A percentile compares a stretch with the other conserved stretches of the same genome.
These are phyloP conservation scores for Castanea sativa DNA, from an alignment of 306 rosid species.

Conservation along the genomic window DNA sequence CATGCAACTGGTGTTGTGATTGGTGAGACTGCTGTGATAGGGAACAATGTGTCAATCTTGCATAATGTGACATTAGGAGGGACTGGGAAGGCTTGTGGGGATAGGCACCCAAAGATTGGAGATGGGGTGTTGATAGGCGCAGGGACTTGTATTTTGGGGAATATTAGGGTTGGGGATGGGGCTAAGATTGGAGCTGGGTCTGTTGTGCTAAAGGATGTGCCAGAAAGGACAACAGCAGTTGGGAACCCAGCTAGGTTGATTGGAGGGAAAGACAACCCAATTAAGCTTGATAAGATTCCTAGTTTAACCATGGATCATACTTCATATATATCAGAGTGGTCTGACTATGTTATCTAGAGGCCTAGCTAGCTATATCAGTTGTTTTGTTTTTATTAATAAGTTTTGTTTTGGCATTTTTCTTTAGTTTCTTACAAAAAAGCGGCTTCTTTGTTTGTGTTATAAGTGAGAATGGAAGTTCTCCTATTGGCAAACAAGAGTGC, in stretches of 20 bases:
- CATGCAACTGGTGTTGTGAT: slow-evolving; percentile 92
- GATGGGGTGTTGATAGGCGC: slow-evolving; percentile 93
- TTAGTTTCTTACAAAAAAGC: background rate
- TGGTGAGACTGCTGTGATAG: slow-evolving; percentile 92
- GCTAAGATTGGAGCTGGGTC: slow-evolving; percentile 93
- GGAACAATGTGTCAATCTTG: slow-evolving; percentile 80
- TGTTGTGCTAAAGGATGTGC: slow-evolving; percentile 86
- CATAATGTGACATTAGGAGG: slow-evolving; percentile 93
- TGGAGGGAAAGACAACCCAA: slow-evolving; percentile 82
- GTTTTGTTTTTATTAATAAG: background rate
- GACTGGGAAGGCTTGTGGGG: slow-evolving; percentile 76
- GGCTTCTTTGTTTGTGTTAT: slow-evolving; percentile 32
- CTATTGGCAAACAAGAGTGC: slow-evolving; percentile 22
- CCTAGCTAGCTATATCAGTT: background rate
- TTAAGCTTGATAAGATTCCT: slow-evolving; percentile 67
- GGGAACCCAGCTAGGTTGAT: slow-evolving; percentile 85
- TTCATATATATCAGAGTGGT: slow-evolving; percentile 61
- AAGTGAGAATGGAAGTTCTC: slow-evolving; percentile 53
- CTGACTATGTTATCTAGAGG: slow-evolving; percentile 66
- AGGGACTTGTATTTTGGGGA: slow-evolving; percentile 84
- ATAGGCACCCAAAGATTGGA: slow-evolving; percentile 91
- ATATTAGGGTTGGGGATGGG: slow-evolving; percentile 71
- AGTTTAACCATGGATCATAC: slow-evolving; percentile 89
- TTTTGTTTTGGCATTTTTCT: background rate
- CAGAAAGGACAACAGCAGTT: slow-evolving; percentile 81